phyloP scores from a whole-genome alignment of 2,329 filamentous ascomycete species.

The Talaromyces piceae region DNA sequence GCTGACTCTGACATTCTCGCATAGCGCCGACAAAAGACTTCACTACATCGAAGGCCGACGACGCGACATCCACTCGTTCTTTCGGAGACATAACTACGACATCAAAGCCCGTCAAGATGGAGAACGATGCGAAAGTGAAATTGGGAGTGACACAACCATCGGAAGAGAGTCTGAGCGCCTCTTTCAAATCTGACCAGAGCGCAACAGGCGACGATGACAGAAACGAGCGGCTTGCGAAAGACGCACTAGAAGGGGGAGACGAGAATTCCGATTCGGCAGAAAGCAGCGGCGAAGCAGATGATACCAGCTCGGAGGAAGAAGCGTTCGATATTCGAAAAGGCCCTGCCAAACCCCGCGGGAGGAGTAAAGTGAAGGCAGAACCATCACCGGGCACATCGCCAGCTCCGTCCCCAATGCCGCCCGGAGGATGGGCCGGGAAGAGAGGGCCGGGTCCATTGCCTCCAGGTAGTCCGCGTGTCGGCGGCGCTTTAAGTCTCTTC shows the following conservation, averaged over 20 bases:
- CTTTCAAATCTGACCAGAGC: neutral
- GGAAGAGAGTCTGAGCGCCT: constrained; percentile 40
- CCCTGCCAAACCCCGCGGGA: constrained; percentile 25
- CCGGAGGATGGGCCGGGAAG: constrained; percentile 28
- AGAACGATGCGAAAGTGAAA: constrained; percentile 60
- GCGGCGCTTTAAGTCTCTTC: constrained; percentile 53
- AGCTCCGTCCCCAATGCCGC: constrained; percentile 14
- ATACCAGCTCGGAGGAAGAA: constrained; percentile 58
- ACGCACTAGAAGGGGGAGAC: constrained; percentile 62
- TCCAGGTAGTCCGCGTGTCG: constrained; percentile 18
- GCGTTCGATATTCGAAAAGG: constrained; percentile 36
- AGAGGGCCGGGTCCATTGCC: constrained; percentile 16
- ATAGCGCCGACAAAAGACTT: neutral
- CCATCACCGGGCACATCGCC: constrained; percentile 5
- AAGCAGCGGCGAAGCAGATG: constrained; percentile 57
- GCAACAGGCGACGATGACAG: constrained; percentile 24
- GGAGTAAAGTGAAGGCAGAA: constrained; percentile 24
- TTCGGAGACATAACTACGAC: constrained; percentile 50
- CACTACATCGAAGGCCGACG: neutral
- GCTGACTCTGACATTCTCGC: neutral
- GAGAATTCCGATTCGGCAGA: constrained; percentile 48
- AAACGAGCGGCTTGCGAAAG: constrained; percentile 58
- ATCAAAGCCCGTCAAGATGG: constrained; percentile 58
- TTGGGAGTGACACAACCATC: constrained; percentile 63
- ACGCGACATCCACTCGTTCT: constrained; percentile 20